Evolutionary conservation across 176 grass and related monocot species (phyloP), one percentile per base, ranked within the genome.

Genomic region (Zea luxurians): DNA sequence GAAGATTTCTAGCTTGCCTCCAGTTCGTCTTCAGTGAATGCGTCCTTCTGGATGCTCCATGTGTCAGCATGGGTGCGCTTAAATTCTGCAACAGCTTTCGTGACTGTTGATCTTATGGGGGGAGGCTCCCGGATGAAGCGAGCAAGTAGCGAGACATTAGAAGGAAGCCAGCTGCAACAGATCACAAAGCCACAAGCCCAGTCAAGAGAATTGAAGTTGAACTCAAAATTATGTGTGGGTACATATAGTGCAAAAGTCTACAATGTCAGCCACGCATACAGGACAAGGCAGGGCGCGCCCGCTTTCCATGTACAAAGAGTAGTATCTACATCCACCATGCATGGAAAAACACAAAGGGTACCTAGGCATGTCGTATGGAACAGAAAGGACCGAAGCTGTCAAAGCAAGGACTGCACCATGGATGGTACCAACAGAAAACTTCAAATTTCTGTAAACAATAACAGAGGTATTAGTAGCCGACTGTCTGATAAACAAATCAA

Each of bases 341-440:
- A 54, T 70, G 61, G 48, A 76, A 57, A 54, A 17, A 64, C 13
- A 64, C 37, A 46, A 36, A 48, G 77, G 11, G 43, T 94, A 98
- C 96, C 92, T 87, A 68, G 96, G 96, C 96, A 98, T 94, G 75
- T 98, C 92, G 43, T 98, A 98, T 43, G 96, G 91, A 80, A 94
- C 89, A 70, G 96, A 98, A 70, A 98, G 85, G 44, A 94, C 89
- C 7, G 92, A 98, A 79, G 96, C 83, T 6, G 96, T 83, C 89
- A 98, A 88, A 85, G 96, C 85, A 83, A 98, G 96, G 38, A 89
- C 92, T 41, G 88, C 83, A 81, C 96, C 96, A 87, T 98, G 96
- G 71, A 87, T 77, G 70, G 91, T 86, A 64, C 88, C 85, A 79
- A 94, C 72, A n/a, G 89, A 70, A 48, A 85, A 90, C 64, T 88